Percentiles rank a stretch among this genome's conserved stretches.
phyloP scores from a whole-genome alignment of 2,329 filamentous ascomycete genomes.

The Arthrobotrys sphaeroides region DNA sequence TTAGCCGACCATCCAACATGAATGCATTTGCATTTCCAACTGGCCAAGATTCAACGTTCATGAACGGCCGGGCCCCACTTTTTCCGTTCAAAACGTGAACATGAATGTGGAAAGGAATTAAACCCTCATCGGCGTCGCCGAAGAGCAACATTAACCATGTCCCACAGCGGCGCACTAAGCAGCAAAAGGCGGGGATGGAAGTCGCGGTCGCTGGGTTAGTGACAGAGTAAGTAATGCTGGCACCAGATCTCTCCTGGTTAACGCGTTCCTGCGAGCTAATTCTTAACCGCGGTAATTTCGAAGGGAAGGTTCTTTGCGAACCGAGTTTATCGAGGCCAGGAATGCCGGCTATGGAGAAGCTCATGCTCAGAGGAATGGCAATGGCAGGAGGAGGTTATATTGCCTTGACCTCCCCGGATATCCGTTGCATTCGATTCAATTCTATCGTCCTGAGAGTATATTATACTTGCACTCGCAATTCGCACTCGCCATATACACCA shows the following conservation, averaged over 20 bases:
- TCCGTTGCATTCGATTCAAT: too few relatives aligned
- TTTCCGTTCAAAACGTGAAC: slow-evolving; percentile 19
- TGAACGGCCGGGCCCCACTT: slow-evolving; percentile 10
- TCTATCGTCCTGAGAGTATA: too few relatives aligned
- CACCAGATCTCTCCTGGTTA: too few relatives aligned
- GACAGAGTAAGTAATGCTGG: too few relatives aligned
- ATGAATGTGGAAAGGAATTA: not conserved
- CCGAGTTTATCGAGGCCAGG: slow-evolving; percentile 38
- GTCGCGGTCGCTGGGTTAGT: too few relatives aligned
- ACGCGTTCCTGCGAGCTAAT: not conserved
- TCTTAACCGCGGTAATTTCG: slow-evolving; percentile 44
- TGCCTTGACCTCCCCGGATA: slow-evolving; percentile 6
- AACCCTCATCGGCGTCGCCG: slow-evolving; percentile 44
- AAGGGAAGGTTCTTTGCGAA: slow-evolving; percentile 6
- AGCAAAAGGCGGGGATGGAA: too few relatives aligned
- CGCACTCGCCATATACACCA: too few relatives aligned
- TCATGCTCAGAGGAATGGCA: too few relatives aligned
- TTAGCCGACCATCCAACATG: slow-evolving; percentile 19
- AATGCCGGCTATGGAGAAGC: slow-evolving; percentile 24
- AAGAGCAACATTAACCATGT: slow-evolving; percentile 33
- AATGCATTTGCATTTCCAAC: too few relatives aligned
- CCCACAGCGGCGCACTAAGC: slow-evolving; percentile 1
- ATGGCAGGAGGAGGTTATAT: slow-evolving; percentile 35
- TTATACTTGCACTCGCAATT: too few relatives aligned
- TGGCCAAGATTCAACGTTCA: not conserved